Evolutionary conservation across 83 land plant genomes (phyloP), one percentile per base, ranked within the genome.

Genomic region (Diphasiastrum complanatum): DNA sequence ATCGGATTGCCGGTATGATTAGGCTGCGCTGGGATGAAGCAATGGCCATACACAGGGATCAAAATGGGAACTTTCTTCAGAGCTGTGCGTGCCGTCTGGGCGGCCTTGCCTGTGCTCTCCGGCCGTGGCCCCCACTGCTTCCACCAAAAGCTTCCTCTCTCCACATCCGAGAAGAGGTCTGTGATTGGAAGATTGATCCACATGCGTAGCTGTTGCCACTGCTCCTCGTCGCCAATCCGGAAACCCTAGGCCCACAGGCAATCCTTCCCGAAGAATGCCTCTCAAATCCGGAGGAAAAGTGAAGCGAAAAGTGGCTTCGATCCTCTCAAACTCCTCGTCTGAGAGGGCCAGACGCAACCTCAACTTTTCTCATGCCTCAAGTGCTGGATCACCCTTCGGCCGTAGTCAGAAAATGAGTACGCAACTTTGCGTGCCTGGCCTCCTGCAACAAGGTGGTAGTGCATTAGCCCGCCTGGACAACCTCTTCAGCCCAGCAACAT

Each of bases 161-260:
- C 73, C 37, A 88, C 69, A 20, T 75, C 72, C 45, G 66, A 71
- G 26, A 57, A 41, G n/a, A 85, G 53, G 11, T 63, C 75, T 23
- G 70, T 47, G 4, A 49, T 43, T 0, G 90, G 86, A 18, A 79
- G 72, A 38, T 66, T 53, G 64, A 76, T 27, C 1, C 74, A 43
- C 51, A 75, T 63, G 14, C 70, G 69, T 47, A 85, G 51, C 52
- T 74, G 70, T 29, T 79, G 68, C 20, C n/a, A 49, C 67, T 18
- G 35, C 51, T 4, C 78, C 67, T 0, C 82, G 64, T 3, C 95
- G 79, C 95, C 95, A 89, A 69, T 89, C 72, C 5, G 97, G 97
- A 73, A 83, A 83, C 27, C 85, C 86, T 2, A 51, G 53, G 2
- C 81, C 86, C 18, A 69, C 65, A 0, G 86, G 86, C 2, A 83